Percentiles rank a stretch among this genome's conserved stretches.
Evolutionary conservation across 2,329 filamentous ascomycete species (phyloP).

Genomic region (Pseudopithomyces chartarum): DNA sequence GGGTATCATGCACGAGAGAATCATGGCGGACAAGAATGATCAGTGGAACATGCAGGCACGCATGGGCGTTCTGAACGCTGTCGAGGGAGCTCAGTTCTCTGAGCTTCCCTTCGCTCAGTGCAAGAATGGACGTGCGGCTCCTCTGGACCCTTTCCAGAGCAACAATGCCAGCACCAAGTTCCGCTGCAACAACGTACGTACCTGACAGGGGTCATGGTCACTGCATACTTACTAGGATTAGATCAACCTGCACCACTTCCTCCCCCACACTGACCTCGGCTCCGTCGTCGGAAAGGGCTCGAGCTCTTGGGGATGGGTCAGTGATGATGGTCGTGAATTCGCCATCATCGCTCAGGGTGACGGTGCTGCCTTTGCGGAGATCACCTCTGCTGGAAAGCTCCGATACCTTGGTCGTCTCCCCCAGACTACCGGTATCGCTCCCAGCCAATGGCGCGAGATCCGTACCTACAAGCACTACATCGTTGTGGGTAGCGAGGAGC

Average conservation of each 20-base stretch:
- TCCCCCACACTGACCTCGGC: conserved; percentile 59
- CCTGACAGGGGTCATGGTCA: not conserved
- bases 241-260: conserved; percentile 63
- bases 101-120: conserved; percentile 31
- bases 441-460: conserved; percentile 59
- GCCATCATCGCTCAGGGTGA: conserved; percentile 59
- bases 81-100: conserved; percentile 18
- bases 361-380: conserved; percentile 59
- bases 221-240: conserved; percentile 27
- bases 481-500: conserved; percentile 50
- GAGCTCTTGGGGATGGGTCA: conserved; percentile 59
- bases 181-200: conserved; percentile 29
- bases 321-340: conserved; percentile 58
- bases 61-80: conserved; percentile 21
- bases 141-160: conserved; percentile 36
- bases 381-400: conserved; percentile 55
- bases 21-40: conserved; percentile 36
- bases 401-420: conserved; percentile 59
- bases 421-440: conserved; percentile 45
- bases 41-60: conserved; percentile 6
- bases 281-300: conserved; percentile 48
- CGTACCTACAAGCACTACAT: conserved; percentile 51
- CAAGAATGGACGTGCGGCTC: conserved; percentile 31
- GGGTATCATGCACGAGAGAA: conserved; percentile 33
- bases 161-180: conserved; percentile 27